phyloP scores from a whole-genome alignment of 108 stramenopile genomes.

The Poteriospumella lacustris region DNA sequence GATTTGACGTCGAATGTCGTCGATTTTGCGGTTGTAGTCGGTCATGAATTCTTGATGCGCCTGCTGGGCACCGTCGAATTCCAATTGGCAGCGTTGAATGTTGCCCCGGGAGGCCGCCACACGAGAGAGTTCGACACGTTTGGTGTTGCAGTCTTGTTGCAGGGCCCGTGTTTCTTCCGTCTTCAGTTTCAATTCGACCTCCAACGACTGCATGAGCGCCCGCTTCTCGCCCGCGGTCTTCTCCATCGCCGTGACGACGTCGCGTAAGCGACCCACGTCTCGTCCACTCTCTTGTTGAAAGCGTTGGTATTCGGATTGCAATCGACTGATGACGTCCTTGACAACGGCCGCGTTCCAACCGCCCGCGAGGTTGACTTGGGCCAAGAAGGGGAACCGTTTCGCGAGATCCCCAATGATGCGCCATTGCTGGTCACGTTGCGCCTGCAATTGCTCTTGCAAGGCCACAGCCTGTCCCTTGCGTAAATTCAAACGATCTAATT shows the following conservation, averaged over 20 bases:
- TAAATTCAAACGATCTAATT: neutral
- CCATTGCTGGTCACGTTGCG: neutral
- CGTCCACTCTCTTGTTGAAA: neutral
- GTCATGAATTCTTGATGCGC: neutral
- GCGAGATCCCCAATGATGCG: neutral
- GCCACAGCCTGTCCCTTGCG: neutral
- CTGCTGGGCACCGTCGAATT: neutral
- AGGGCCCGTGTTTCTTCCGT: neutral
- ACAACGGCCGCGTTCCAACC: neutral
- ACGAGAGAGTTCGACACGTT: neutral
- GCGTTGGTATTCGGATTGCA: neutral
- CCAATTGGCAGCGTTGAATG: neutral
- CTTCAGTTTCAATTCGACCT: neutral
- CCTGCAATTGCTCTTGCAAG: neutral
- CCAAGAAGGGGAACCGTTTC: neutral
- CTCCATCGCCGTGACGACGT: neutral
- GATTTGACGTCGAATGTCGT: neutral
- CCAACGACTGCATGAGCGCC: neutral
- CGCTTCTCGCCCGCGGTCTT: neutral
- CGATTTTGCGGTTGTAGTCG: neutral
- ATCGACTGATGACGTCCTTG: neutral
- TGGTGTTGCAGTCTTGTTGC: neutral
- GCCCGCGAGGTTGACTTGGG: neutral
- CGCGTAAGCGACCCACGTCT: neutral
- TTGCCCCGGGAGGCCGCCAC: neutral